Evolutionary conservation across 2,329 filamentous ascomycete genomes (phyloP).

Genomic region (Diaporthe amygdali): DNA sequence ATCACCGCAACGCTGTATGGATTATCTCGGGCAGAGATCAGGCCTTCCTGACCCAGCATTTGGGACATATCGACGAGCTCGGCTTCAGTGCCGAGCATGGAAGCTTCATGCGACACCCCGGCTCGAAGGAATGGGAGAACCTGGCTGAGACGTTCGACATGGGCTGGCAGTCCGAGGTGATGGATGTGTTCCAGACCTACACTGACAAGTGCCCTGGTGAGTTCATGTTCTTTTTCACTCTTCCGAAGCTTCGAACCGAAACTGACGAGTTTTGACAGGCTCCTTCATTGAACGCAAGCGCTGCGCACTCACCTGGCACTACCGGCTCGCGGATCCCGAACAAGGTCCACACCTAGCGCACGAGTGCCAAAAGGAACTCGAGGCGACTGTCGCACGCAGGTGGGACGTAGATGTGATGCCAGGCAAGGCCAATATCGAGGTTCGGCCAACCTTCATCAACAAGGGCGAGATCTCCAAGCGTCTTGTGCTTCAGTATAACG

Average conservation of each 20-base stretch:
- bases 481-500: conserved; percentile 76
- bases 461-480: conserved; percentile 94
- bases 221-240: conserved; percentile 31
- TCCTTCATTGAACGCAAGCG: conserved; percentile 95
- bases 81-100: conserved; percentile 98
- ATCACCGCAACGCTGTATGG: conserved; percentile 90
- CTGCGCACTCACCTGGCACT: conserved; percentile 96
- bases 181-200: conserved; percentile 85
- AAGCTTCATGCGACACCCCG: conserved; percentile 88
- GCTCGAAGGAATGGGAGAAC: conserved; percentile 82
- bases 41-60: conserved; percentile 85
- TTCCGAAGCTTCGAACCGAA: background rate
- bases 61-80: conserved; percentile 87
- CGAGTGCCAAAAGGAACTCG: conserved; percentile 82
- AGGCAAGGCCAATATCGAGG: conserved; percentile 95
- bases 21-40: conserved; percentile 97
- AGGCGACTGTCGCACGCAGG: conserved; percentile 74
- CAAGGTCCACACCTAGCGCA: conserved; percentile 80
- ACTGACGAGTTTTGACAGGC: conserved; percentile 51
- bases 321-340: conserved; percentile 87
- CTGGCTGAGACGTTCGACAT: conserved; percentile 86
- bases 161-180: conserved; percentile 87
- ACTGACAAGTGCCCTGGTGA: conserved; percentile 84
- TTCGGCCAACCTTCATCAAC: conserved; percentile 96
- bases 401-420: conserved; percentile 97